Conservation (phyloP, 768 basidiomycete genomes). For the Tubosaeta sp. region DNA sequence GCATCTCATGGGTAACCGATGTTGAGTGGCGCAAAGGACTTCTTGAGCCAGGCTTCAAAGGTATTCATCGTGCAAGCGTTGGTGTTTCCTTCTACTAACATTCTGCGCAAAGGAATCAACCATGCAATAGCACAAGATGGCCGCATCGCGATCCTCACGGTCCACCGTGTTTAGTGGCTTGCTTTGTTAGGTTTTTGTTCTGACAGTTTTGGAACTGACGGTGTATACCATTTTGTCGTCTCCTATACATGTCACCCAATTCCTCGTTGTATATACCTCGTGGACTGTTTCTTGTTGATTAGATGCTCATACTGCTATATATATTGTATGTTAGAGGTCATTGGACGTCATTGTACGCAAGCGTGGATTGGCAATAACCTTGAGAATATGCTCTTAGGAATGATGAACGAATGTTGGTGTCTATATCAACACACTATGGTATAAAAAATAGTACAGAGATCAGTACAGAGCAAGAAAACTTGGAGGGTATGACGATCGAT, state of each 20-base stretch:
- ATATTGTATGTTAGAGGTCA: background rate
- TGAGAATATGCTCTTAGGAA: too few relatives aligned
- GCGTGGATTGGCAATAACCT: too few relatives aligned
- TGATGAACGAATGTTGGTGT: background rate
- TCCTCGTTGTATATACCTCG: constrained; percentile 13
- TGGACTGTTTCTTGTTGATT: background rate
- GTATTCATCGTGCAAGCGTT: constrained; percentile 33
- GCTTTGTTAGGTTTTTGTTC: background rate
- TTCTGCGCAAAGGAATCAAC: constrained; percentile 55
- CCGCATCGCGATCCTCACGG: constrained; percentile 72
- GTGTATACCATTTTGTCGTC: constrained; percentile 15
- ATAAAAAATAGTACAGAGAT: constrained; percentile 2
- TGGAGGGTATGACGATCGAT: too few relatives aligned
- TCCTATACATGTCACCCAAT: background rate
- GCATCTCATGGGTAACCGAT: constrained; percentile 70
- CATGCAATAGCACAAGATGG: constrained; percentile 83
- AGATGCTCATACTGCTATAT: constrained; percentile 1
- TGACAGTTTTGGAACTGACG: background rate
- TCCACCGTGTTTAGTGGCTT: constrained; percentile 40
- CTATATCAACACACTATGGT: too few relatives aligned
- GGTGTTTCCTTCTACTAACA: background rate
- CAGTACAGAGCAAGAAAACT: constrained; percentile 11
- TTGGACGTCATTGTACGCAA: too few relatives aligned
- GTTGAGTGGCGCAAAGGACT: constrained; percentile 74
- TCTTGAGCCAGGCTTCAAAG: constrained; percentile 62